Base-by-base conservation (phyloP, 2,329 filamentous ascomycete species). In the Fusarium newnesense region DNA sequence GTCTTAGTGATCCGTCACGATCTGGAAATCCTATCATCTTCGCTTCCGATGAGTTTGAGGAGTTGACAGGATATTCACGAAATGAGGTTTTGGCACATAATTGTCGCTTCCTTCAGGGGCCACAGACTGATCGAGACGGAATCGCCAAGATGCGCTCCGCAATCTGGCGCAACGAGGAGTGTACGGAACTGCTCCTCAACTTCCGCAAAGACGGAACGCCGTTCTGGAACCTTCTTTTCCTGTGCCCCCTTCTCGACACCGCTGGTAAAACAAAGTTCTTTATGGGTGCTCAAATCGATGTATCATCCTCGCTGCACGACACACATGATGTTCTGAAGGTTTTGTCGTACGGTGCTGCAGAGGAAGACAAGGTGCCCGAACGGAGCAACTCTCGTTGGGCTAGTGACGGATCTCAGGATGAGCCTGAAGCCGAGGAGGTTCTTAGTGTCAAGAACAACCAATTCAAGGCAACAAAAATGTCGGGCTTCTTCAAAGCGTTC, bases 221-320 rank as follows among this genome's bases (percentile, higher is more conserved):
- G 0, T 89, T 88, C 72, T 89, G 87, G 87, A 90, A 90, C 57
- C 76, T 91, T 13, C 79, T 90, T 1, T 89, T 87, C 56, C 79
- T 86, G 4, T 84, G 86, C 52, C 89, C 89, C 0, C 78, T 91
- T 2, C 81, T 84, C 30, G 85, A 89, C 64, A 77, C 79, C 1
- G 73, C 81, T 1, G 88, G 88, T 7, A 84, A 84, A 12, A 78
- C 87, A 4, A 82, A 81, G 1, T 89, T 86, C 77, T 89, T 87
- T 73, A 82, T 91, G 21, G 88, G 87, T 2, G 88, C 85, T 0
- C 87, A 91, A 69, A 84, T 91, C 58, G 87, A 91, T 69, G 85
- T 89, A 19, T 89, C 88, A 1, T 87, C 87, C 5, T 85, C 85
- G 0, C 83, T 90, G 39, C 84, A 85, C 62, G 85, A 81, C 56